A percentile compares a stretch with the other conserved stretches of the same genome.
These are phyloP conservation scores for Candida hispaniensis DNA, from an alignment of 805 yeast genomes.

Conservation along the genomic window DNA sequence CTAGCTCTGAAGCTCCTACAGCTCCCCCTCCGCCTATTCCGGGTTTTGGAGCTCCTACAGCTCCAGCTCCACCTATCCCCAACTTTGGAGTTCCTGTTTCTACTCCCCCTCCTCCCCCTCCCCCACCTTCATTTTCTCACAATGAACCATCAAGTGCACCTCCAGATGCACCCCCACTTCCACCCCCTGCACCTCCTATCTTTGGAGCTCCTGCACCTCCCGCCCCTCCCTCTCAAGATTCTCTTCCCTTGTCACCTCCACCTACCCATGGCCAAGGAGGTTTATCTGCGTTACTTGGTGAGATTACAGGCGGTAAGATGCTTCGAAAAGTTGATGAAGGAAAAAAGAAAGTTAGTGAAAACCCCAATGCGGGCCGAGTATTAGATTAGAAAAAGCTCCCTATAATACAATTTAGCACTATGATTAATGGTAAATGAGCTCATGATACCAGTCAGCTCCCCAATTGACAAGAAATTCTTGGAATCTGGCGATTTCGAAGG, in stretches of 20 bases:
- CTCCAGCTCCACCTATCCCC: conserved; percentile 28
- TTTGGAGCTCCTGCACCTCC: conserved; percentile 30
- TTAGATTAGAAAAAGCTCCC: neutral
- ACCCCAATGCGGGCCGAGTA: conserved; percentile 14
- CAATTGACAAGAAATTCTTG: conserved; percentile 29
- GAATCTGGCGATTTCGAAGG: conserved; percentile 34
- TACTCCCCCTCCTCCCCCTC: conserved; percentile 31
- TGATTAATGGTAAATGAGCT: conserved; percentile 1
- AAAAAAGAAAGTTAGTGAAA: conserved; percentile 23
- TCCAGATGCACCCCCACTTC: conserved; percentile 28
- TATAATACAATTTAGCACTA: neutral
- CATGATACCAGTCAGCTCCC: conserved; percentile 14
- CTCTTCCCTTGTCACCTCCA: conserved; percentile 22
- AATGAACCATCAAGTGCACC: too few species aligned
- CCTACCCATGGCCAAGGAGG: conserved; percentile 26
- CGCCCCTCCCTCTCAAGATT: conserved; percentile 26
- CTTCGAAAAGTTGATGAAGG: conserved; percentile 27
- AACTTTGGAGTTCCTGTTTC: conserved; percentile 28
- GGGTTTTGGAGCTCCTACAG: conserved; percentile 29
- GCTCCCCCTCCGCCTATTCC: conserved; percentile 26
- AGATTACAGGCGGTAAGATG: conserved; percentile 28
- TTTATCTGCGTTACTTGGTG: conserved; percentile 26
- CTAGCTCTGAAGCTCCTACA: conserved; percentile 31
- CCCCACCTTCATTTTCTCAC: conserved; percentile 38
- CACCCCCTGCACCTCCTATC: conserved; percentile 27